A percentile compares a stretch with the other conserved stretches of the same genome.
These are phyloP conservation scores for Athelia psychrophila DNA, from an alignment of 1,284 basidiomycete genomes.

Conservation along the genomic window DNA sequence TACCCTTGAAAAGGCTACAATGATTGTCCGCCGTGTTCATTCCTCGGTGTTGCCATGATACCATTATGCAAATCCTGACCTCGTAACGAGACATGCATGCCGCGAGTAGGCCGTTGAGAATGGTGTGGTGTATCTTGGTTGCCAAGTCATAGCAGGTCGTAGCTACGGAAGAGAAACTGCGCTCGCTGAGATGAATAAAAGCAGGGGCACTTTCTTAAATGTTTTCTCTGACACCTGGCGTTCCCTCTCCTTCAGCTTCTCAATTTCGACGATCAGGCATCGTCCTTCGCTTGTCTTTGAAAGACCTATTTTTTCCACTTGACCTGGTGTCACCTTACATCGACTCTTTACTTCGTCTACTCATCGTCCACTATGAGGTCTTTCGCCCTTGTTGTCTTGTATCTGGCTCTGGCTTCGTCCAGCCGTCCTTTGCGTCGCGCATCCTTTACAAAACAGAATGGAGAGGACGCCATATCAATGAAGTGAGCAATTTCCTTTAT, in stretches of 20 bases:
- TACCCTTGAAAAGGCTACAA: no score
- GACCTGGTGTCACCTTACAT: background rate
- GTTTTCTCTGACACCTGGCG: background rate
- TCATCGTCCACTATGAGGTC: conserved; percentile 20
- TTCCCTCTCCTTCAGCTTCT: conserved; percentile 3
- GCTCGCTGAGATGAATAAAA: no score
- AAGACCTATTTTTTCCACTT: conserved; percentile 7
- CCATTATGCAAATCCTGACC: no score
- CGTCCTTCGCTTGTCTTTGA: conserved; percentile 3
- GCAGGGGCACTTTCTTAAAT: no score
- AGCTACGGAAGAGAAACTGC: no score
- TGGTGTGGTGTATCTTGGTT: no score
- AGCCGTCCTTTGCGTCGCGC: conserved; percentile 32
- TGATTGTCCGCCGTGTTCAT: no score
- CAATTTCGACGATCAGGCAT: background rate
- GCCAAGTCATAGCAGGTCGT: no score
- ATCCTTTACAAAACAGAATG: conserved; percentile 43
- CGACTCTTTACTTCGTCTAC: conserved; percentile 10
- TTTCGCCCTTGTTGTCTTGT: conserved; percentile 11
- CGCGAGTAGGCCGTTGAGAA: no score
- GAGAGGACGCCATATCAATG: conserved; percentile 47
- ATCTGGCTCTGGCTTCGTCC: conserved; percentile 34
- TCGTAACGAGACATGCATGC: no score
- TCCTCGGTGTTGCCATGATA: no score
- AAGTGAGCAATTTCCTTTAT: conserved; percentile 36